phyloP scores from a whole-genome alignment of 805 yeast species.

The Pichia membranifaciens region DNA sequence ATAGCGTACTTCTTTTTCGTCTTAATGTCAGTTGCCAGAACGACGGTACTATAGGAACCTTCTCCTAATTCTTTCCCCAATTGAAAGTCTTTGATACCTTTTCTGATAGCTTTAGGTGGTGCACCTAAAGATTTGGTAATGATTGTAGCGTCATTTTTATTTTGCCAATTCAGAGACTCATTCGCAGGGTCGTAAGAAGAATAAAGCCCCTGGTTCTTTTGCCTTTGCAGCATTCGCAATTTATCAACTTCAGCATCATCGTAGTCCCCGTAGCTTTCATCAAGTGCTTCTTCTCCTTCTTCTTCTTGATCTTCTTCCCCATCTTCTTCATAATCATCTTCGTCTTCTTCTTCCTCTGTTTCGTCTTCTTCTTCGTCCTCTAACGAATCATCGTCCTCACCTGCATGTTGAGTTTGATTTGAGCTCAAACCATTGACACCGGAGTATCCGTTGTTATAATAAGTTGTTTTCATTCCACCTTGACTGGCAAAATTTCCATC shows the following conservation, averaged over 20 bases:
- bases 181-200: neutral
- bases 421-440: neutral
- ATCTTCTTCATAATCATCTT: neutral
- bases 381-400: neutral
- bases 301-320: slow-evolving; percentile 2
- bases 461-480: neutral
- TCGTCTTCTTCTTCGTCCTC: neutral
- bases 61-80: slow-evolving; percentile 88
- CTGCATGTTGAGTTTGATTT: neutral
- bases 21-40: slow-evolving; percentile 71
- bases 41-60: slow-evolving; percentile 94
- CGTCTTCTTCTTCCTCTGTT: neutral
- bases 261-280: slow-evolving; percentile 10
- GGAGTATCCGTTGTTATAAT: neutral
- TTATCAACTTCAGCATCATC: slow-evolving; percentile 9
- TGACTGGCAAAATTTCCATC: neutral
- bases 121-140: slow-evolving; percentile 39
- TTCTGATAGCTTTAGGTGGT: slow-evolving; percentile 38
- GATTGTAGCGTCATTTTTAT: slow-evolving; percentile 31
- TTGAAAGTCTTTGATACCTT: slow-evolving; percentile 74
- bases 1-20: slow-evolving; percentile 66
- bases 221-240: slow-evolving; percentile 1
- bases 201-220: slow-evolving; percentile 3
- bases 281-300: slow-evolving; percentile 1
- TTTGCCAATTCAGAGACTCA: neutral